These are phyloP conservation scores for Periconia sp. DNA, from an alignment of 2,329 filamentous ascomycete species.

Conservation along the genomic window DNA sequence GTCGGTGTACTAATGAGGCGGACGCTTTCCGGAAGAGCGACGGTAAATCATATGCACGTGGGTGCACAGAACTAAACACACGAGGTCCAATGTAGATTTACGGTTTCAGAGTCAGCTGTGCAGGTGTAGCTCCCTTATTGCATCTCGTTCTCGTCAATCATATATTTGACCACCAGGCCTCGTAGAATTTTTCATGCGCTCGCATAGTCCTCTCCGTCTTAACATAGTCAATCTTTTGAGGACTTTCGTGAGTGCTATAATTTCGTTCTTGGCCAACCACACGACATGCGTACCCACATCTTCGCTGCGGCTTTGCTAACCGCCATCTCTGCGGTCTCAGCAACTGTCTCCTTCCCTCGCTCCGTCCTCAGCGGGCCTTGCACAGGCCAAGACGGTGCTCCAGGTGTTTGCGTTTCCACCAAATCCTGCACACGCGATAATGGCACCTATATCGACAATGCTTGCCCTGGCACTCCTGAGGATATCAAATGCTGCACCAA, in stretches of 20 bases:
- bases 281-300: conserved; percentile 13
- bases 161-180: neutral
- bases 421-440: conserved; percentile 17
- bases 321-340: conserved; percentile 7
- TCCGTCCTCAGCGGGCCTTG: conserved; percentile 21
- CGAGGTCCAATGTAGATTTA: conserved; percentile 8
- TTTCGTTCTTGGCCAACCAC: neutral
- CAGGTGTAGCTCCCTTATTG: neutral
- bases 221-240: too few species aligned
- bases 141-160: neutral
- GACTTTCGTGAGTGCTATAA: too few species aligned
- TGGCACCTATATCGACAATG: conserved; percentile 22
- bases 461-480: conserved; percentile 26
- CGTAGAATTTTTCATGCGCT: too few species aligned
- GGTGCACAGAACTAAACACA: too few species aligned
- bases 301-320: conserved; percentile 10
- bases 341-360: conserved; percentile 11
- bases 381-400: conserved; percentile 19
- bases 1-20: too few species aligned
- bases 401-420: conserved; percentile 25
- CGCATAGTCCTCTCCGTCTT: too few species aligned
- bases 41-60: neutral
- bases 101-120: conserved; percentile 14
- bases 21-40: neutral
- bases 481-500: conserved; percentile 32